Evolutionary conservation across 73 alveolate genomes (phyloP), one percentile per base, ranked within the genome.

Genomic region (Breviolum minutum): DNA sequence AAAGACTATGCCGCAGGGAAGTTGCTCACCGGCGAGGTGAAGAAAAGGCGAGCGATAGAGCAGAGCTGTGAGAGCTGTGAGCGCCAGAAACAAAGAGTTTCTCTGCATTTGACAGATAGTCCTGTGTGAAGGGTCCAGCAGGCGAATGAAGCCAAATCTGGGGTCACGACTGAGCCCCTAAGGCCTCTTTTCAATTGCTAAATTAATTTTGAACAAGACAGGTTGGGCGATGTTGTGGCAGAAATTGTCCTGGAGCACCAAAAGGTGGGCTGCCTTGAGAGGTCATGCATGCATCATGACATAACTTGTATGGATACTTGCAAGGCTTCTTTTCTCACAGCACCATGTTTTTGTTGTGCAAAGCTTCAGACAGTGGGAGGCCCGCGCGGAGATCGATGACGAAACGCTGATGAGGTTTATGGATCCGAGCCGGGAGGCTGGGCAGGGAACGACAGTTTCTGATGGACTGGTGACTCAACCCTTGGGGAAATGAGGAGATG

Each of bases 1-100:
- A 99, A 99, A 94, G 99, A 99, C 89, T 99, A 99, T 97, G 98
- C 99, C 30, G 99, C 99, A 94, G 99, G 99, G 63, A 99, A 99
- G 97, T 76, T 99, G 99, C 99, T 99, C 95, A 99, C 99, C 64
- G 99, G 99, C 17, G 99, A 99, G 99, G 99, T 99, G 91, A 99
- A 99, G 99, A 94, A 66, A 32, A 83, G 64, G 63, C 63, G 40
- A 54, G 22, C 27, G 62, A 26, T 8, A 24, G 22, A 12, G 32
- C 82, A 71, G 26, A 12, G 82, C 0, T 26, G 27, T 70, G 81
- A 8, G 81, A 7, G 5, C 30, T 8, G 20, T 24, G 8, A 6
- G 20, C 2, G 9, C 11, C 26, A 70, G 32, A 13, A 24, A 27
- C 26, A 71, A 26, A 8, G 0, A 71, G 82, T 24, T 70, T 70